Conservation (phyloP, 2,329 filamentous ascomycete species). For the Furcasterigmium sp. region DNA sequence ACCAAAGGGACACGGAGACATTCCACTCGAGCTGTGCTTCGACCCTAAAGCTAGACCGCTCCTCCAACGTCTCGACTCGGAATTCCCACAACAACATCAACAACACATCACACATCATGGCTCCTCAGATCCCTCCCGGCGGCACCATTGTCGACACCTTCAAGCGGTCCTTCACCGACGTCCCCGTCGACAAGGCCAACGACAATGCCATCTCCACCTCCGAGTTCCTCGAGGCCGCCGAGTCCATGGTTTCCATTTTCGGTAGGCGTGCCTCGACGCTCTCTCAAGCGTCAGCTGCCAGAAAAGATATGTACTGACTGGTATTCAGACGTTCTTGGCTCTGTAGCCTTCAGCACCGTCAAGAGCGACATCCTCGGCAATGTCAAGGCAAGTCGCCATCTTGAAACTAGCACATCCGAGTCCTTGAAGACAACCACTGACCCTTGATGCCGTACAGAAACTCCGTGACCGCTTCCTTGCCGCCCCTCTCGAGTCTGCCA, state of each 20-base stretch:
- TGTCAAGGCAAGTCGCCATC: conserved; percentile 63
- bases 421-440: neutral
- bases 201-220: conserved; percentile 75
- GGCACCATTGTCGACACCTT: conserved; percentile 83
- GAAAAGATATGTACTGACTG: neutral
- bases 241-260: conserved; percentile 82
- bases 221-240: conserved; percentile 86
- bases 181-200: conserved; percentile 68
- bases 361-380: conserved; percentile 91
- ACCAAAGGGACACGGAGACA: no score
- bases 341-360: conserved; percentile 79
- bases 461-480: conserved; percentile 76
- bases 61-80: neutral
- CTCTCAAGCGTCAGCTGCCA: no score
- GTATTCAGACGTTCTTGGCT: conserved; percentile 53
- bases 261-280: conserved; percentile 43
- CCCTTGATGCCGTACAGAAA: conserved; percentile 61
- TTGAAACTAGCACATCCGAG: neutral
- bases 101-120: conserved; percentile 9
- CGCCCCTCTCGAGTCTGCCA: conserved; percentile 73
- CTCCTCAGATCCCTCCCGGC: conserved; percentile 50
- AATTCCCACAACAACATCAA: neutral
- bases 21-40: conserved; percentile 5
- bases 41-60: neutral
- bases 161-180: conserved; percentile 77